A percentile compares a stretch with the other conserved stretches of the same genome.
Conservation (phyloP, 2,329 filamentous ascomycete species). For the Hypomyces perniciosus region DNA sequence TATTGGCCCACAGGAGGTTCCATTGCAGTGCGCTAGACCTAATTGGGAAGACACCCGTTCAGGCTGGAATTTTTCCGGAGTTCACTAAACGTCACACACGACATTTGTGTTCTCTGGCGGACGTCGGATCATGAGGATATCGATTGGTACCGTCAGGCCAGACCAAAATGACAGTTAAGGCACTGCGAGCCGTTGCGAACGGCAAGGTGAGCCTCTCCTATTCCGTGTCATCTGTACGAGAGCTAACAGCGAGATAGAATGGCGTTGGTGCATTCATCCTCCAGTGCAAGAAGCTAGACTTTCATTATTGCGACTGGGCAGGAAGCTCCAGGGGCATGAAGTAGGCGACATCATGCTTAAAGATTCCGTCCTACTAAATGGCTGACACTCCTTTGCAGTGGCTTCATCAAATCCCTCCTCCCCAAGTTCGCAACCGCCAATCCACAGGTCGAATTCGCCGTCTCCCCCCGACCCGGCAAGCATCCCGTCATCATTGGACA, state of each 20-base stretch:
- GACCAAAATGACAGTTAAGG: constrained; percentile 49
- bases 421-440: constrained; percentile 72
- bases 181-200: constrained; percentile 45
- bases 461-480: constrained; percentile 82
- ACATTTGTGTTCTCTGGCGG: constrained; percentile 16
- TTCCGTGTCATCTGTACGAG: background rate
- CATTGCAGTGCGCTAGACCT: constrained; percentile 22
- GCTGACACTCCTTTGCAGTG: constrained; percentile 38
- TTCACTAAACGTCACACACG: background rate
- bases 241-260: constrained; percentile 55
- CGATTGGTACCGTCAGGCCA: constrained; percentile 22
- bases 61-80: constrained; percentile 11
- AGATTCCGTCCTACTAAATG: background rate
- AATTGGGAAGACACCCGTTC: constrained; percentile 10
- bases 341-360: constrained; percentile 40
- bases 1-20: constrained; percentile 17
- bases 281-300: constrained; percentile 91
- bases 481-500: constrained; percentile 85
- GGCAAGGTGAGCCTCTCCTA: constrained; percentile 42
- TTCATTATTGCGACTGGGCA: constrained; percentile 96
- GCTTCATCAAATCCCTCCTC: constrained; percentile 74
- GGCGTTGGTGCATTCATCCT: constrained; percentile 95
- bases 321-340: constrained; percentile 95
- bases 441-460: constrained; percentile 83
- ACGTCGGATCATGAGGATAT: constrained; percentile 24